Conservation (phyloP, 345 rosid genomes). For the Lagerstroemia speciosa region DNA sequence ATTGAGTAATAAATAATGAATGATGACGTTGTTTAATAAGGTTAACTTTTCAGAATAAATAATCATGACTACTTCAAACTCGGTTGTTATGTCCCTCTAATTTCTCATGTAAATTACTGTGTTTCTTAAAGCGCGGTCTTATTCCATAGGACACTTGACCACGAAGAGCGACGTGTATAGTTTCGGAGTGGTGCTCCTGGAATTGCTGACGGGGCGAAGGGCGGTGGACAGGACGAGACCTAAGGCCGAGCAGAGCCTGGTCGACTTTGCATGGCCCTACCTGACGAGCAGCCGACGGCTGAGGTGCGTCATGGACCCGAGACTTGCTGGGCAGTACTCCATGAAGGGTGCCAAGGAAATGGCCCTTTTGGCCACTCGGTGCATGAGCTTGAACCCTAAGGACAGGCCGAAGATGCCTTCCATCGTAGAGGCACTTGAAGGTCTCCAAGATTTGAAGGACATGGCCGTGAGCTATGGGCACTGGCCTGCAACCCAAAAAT, state of each 20-base stretch:
- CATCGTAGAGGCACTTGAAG: slow-evolving; percentile 53
- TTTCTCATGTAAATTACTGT: not conserved
- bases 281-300: slow-evolving; percentile 57
- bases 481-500: slow-evolving; percentile 39
- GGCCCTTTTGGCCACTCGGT: slow-evolving; percentile 52
- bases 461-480: slow-evolving; percentile 73
- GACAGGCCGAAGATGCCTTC: slow-evolving; percentile 81
- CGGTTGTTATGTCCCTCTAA: too few relatives aligned
- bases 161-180: slow-evolving; percentile 87
- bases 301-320: slow-evolving; percentile 61
- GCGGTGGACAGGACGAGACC: slow-evolving; percentile 61
- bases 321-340: slow-evolving; percentile 73
- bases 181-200: slow-evolving; percentile 82
- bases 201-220: slow-evolving; percentile 77
- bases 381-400: slow-evolving; percentile 72
- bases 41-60: too few relatives aligned
- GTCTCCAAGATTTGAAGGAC: slow-evolving; percentile 50
- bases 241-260: slow-evolving; percentile 68
- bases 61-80: too few relatives aligned
- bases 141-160: slow-evolving; percentile 67
- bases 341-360: slow-evolving; percentile 79
- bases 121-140: not conserved
- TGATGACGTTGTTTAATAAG: too few relatives aligned
- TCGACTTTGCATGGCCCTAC: slow-evolving; percentile 80
- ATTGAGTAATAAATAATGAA: too few relatives aligned